These are phyloP conservation scores for Candida xiaguanensis DNA, from an alignment of 805 yeast species.

Conservation along the genomic window DNA sequence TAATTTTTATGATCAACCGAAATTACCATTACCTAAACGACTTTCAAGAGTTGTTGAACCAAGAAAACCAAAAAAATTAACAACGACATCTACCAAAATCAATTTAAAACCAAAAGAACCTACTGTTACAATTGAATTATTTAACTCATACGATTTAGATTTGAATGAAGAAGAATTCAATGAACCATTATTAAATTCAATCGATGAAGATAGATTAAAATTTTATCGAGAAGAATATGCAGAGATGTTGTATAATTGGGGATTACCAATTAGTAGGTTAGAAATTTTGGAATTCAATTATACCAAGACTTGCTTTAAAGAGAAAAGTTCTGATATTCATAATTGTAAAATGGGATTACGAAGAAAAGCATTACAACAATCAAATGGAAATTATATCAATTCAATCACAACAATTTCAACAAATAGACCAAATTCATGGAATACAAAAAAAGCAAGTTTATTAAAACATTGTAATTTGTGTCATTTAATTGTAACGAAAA, in stretches of 20 bases:
- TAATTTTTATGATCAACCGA: background rate
- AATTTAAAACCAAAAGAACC: slow-evolving; percentile 13
- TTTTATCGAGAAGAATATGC: slow-evolving; percentile 69
- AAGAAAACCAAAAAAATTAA: slow-evolving; percentile 1
- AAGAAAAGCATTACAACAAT: slow-evolving; percentile 15
- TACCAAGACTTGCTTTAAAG: slow-evolving; percentile 17
- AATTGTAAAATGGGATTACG: slow-evolving; percentile 32
- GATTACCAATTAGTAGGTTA: slow-evolving; percentile 71
- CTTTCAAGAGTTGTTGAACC: slow-evolving; percentile 1
- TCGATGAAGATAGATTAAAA: slow-evolving; percentile 32
- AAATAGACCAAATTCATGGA: slow-evolving; percentile 26
- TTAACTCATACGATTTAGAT: slow-evolving; percentile 43
- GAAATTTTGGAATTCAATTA: slow-evolving; percentile 73
- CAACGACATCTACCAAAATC: background rate
- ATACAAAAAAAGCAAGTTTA: slow-evolving; percentile 18
- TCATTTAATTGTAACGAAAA: slow-evolving; percentile 52
- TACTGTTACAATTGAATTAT: slow-evolving; percentile 43
- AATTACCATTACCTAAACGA: slow-evolving; percentile 1
- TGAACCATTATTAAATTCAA: slow-evolving; percentile 36
- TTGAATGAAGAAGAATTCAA: slow-evolving; percentile 41
- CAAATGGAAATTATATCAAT: slow-evolving; percentile 19
- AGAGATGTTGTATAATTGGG: slow-evolving; percentile 75
- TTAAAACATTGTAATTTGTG: slow-evolving; percentile 63
- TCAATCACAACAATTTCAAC: slow-evolving; percentile 23
- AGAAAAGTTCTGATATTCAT: slow-evolving; percentile 21